A percentile compares a stretch with the other conserved stretches of the same genome.
Conservation (phyloP, 2,329 filamentous ascomycete species). For the Colletotrichum cereale region DNA sequence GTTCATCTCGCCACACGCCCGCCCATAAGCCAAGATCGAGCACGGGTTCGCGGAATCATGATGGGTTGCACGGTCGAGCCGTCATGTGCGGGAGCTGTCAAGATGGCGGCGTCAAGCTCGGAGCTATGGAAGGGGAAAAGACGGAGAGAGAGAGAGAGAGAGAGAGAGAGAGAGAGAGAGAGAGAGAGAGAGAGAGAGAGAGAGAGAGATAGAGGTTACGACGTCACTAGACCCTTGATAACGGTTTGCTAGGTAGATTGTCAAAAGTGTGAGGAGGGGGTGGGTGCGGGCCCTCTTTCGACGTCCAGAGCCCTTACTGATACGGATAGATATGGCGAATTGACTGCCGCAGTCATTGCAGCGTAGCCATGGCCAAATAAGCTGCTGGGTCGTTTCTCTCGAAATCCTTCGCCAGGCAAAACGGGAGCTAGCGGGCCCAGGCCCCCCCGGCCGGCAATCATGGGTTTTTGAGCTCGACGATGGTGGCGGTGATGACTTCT, state of each 20-base stretch:
- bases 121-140: constrained; percentile 11
- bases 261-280: not conserved
- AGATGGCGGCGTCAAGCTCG: not conserved
- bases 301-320: not conserved
- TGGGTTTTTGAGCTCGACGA: constrained; percentile 25
- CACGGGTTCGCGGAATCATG: constrained; percentile 26
- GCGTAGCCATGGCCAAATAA: constrained; percentile 9
- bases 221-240: constrained; percentile 3
- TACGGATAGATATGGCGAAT: not conserved
- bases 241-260: not conserved
- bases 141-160: not conserved
- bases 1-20: constrained; percentile 21
- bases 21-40: constrained; percentile 25
- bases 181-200: not conserved
- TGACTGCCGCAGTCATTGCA: not conserved
- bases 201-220: not conserved
- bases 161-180: not conserved
- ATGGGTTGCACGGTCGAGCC: constrained; percentile 22
- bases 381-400: constrained; percentile 11
- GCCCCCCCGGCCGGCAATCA: constrained; percentile 6
- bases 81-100: constrained; percentile 10
- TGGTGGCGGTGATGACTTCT: constrained; percentile 31
- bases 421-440: constrained; percentile 15
- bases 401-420: constrained; percentile 2
- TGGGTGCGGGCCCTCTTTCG: not conserved